Percentiles rank a stretch among this genome's conserved stretches.
Conservation (phyloP, 2,329 filamentous ascomycete species). For the Graphiopsis chlorocephala region DNA sequence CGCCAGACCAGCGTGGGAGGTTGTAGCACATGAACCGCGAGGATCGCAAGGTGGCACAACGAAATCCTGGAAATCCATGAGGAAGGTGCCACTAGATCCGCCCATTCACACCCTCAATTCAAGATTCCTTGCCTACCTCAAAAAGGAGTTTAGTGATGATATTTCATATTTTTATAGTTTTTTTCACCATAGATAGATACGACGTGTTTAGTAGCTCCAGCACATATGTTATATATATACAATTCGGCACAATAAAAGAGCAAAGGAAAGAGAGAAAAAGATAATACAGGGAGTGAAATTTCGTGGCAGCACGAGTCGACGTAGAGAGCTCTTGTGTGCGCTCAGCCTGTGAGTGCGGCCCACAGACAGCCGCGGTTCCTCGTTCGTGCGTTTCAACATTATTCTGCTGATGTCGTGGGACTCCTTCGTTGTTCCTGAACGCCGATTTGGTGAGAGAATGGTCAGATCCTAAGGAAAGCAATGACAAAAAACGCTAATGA, state of each 20-base stretch:
- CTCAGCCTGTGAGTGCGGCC: not conserved
- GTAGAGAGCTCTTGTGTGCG: not conserved
- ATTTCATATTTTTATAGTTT: not conserved
- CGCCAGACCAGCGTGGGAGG: not conserved
- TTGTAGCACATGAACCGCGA: no score
- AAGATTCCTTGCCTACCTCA: not conserved
- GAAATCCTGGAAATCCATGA: no score
- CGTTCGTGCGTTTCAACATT: constrained; percentile 2
- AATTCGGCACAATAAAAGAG: not conserved
- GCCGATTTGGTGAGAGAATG: not conserved
- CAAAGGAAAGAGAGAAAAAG: not conserved
- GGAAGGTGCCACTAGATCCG: not conserved
- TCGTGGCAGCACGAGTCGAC: not conserved
- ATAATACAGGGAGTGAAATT: not conserved
- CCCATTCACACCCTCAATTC: not conserved
- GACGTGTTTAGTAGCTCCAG: not conserved
- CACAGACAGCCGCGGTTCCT: not conserved
- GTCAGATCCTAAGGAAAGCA: not conserved
- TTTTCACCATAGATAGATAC: not conserved
- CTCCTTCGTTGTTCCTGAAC: not conserved
- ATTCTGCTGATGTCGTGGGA: constrained; percentile 2
- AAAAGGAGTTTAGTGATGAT: not conserved
- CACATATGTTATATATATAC: not conserved
- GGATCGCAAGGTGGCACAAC: not conserved
- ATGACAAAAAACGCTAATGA: not conserved